Evolutionary conservation across 225 moss, liverwort and hornwort genomes (phyloP).

Genomic region (Neckera pumila): DNA sequence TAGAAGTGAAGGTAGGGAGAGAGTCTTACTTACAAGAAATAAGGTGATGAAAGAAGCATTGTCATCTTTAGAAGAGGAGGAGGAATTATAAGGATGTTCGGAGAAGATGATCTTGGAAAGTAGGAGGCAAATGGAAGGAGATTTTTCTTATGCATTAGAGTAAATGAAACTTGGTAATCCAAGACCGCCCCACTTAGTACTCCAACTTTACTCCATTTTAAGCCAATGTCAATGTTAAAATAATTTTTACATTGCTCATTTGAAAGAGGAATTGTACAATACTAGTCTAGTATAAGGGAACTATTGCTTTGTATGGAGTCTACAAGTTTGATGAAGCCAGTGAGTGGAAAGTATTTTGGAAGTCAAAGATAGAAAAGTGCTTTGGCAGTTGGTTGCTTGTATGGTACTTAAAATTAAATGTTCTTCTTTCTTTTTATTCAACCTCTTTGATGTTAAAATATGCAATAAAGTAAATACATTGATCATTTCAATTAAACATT

Average conservation of each 20-base stretch:
- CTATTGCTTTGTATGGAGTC: neutral
- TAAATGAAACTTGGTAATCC: neutral
- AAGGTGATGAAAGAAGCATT: neutral
- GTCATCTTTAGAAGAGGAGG: accelerated
- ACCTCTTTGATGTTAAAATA: neutral
- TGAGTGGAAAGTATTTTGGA: neutral
- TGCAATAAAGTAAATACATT: neutral
- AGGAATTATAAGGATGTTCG: accelerated
- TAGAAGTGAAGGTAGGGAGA: neutral
- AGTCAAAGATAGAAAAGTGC: accelerated
- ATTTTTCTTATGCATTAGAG: neutral
- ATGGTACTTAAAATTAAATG: neutral
- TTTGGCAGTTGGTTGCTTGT: neutral
- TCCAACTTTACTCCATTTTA: neutral
- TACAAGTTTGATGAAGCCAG: neutral
- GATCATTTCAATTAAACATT: neutral
- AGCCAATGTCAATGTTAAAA: neutral
- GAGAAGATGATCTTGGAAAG: neutral
- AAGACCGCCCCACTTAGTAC: no score
- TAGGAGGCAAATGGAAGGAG: neutral
- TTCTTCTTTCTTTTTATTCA: neutral
- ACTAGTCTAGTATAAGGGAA: neutral
- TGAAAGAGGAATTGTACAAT: neutral
- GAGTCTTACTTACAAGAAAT: neutral
- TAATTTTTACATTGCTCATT: neutral